Evolutionary conservation across 2,329 filamentous ascomycete genomes (phyloP).

Genomic region (Rhexocercosporidium sp.): DNA sequence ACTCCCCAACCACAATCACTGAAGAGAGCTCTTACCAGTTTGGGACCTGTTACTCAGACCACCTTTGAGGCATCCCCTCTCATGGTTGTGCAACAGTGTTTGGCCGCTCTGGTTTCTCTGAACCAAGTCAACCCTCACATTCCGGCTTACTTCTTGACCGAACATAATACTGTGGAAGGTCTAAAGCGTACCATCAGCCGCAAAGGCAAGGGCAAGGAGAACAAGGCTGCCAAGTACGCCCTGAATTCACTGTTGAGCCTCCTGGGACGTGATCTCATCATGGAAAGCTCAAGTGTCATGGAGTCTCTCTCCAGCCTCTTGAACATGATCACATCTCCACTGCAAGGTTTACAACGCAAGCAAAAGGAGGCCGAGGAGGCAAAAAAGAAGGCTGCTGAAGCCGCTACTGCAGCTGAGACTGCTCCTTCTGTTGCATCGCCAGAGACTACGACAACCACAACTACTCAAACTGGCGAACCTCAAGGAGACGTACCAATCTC

Average conservation of each 20-base stretch:
- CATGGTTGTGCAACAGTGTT: slow-evolving; percentile 93
- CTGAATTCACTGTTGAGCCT: slow-evolving; percentile 89
- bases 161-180: slow-evolving; percentile 81
- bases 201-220: slow-evolving; percentile 89
- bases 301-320: slow-evolving; percentile 87
- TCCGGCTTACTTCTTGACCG: slow-evolving; percentile 88
- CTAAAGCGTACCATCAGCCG: slow-evolving; percentile 78
- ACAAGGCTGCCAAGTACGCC: slow-evolving; percentile 83
- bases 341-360: slow-evolving; percentile 81
- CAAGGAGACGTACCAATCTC: slow-evolving; percentile 25
- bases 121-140: slow-evolving; percentile 86
- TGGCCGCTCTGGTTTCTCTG: slow-evolving; percentile 83
- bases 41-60: slow-evolving; percentile 54
- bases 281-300: slow-evolving; percentile 97
- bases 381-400: slow-evolving; percentile 44
- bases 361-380: slow-evolving; percentile 74
- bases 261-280: slow-evolving; percentile 91
- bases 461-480: slow-evolving; percentile 24
- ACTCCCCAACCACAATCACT: slow-evolving; percentile 79
- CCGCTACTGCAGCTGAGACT: slow-evolving; percentile 32
- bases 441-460: slow-evolving; percentile 28
- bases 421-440: slow-evolving; percentile 35
- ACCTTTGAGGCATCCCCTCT: slow-evolving; percentile 91
- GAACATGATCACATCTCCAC: slow-evolving; percentile 84
- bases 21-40: slow-evolving; percentile 74